Evolutionary conservation across 2,329 filamentous ascomycete genomes (phyloP).

Genomic region (Huntiella moniliformis): DNA sequence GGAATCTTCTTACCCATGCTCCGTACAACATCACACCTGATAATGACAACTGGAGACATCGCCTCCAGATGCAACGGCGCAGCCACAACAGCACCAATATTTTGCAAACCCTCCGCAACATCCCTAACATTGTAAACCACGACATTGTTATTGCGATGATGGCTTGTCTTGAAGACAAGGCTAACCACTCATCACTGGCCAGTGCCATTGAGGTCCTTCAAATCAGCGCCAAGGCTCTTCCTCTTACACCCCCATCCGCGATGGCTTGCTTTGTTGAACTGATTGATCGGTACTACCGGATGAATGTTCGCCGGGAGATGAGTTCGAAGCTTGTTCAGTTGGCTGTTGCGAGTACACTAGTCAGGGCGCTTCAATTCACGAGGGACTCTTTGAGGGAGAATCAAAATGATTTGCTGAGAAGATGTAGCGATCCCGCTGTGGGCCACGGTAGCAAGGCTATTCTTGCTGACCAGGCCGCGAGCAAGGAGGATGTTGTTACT

Average conservation of each 20-base stretch:
- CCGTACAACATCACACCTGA: slow-evolving; percentile 49
- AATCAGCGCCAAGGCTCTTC: slow-evolving; percentile 27
- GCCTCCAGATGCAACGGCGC: slow-evolving; percentile 47
- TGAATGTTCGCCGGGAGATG: background rate
- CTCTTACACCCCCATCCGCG: slow-evolving; percentile 12
- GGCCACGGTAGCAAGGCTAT: too few relatives aligned
- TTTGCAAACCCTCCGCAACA: slow-evolving; percentile 36
- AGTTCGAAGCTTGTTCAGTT: background rate
- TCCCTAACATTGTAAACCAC: slow-evolving; percentile 25
- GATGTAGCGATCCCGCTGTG: background rate
- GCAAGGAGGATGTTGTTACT: too few relatives aligned
- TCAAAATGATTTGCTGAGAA: slow-evolving; percentile 6
- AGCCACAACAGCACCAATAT: slow-evolving; percentile 46
- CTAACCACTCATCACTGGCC: slow-evolving; percentile 49
- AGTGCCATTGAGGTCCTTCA: slow-evolving; percentile 47
- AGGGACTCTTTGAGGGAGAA: slow-evolving; percentile 4
- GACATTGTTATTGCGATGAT: slow-evolving; percentile 10
- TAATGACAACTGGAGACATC: slow-evolving; percentile 45
- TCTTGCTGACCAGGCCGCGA: too few relatives aligned
- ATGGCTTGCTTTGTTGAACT: slow-evolving; percentile 5
- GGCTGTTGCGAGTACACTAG: background rate
- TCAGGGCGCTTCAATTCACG: background rate
- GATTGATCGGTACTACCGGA: slow-evolving; percentile 7
- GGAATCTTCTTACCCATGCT: slow-evolving; percentile 47
- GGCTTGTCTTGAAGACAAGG: slow-evolving; percentile 52